phyloP scores from a whole-genome alignment of 2,329 filamentous ascomycete species.

The Monosporascus sp. region DNA sequence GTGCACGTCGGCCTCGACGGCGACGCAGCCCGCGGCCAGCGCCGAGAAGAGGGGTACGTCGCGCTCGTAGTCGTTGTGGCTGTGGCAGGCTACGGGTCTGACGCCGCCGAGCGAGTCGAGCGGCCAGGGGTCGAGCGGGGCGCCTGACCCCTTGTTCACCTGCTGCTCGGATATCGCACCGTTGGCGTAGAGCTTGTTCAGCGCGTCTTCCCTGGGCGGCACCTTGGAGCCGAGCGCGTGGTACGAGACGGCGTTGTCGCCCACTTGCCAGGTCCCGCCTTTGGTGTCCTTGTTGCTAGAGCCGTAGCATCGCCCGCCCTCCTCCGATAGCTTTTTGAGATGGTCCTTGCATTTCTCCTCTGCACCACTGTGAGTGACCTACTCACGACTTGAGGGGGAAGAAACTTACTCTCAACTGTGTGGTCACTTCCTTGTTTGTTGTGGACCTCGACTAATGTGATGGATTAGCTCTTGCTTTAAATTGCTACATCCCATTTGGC shows the following conservation, averaged over 20 bases:
- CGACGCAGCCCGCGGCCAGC: constrained; percentile 20
- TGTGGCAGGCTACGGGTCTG: constrained; percentile 19
- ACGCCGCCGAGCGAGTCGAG: constrained; percentile 19
- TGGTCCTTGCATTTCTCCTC: constrained; percentile 19
- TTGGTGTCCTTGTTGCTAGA: constrained; percentile 21
- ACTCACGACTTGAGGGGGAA: not conserved
- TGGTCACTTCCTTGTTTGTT: constrained; percentile 20
- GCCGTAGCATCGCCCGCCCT: constrained; percentile 18
- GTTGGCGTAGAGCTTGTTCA: constrained; percentile 18
- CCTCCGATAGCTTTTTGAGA: constrained; percentile 16
- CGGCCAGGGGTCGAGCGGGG: constrained; percentile 23
- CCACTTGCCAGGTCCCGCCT: constrained; percentile 24
- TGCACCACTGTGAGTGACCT: constrained; percentile 9
- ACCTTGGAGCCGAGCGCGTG: constrained; percentile 19
- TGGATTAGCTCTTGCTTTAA: not conserved
- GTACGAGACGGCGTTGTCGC: constrained; percentile 20
- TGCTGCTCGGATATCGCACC: constrained; percentile 15
- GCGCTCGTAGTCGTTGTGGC: constrained; percentile 24
- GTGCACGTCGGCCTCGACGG: constrained; percentile 24
- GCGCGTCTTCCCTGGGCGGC: constrained; percentile 19
- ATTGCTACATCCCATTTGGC: no score
- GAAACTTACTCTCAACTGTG: constrained; percentile 19
- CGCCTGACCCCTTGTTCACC: constrained; percentile 17
- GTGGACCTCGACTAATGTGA: constrained; percentile 22
- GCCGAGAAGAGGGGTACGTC: constrained; percentile 21